Percentiles rank a stretch among this genome's conserved stretches.
phyloP scores from a whole-genome alignment of 139 green algal genomes.

The Diplosphaera chodatii region DNA sequence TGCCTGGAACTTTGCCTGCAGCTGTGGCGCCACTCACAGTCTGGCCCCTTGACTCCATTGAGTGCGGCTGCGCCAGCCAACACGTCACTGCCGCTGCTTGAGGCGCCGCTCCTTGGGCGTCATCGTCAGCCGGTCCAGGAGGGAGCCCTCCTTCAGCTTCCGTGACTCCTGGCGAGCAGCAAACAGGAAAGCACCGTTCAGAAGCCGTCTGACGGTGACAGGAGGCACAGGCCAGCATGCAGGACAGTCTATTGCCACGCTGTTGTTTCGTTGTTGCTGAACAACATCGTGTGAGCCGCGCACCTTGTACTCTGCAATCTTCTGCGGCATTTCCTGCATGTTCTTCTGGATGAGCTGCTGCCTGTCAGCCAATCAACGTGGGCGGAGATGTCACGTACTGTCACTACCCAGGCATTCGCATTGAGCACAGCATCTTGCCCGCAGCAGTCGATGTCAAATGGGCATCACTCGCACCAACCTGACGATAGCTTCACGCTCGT shows the following conservation, averaged over 20 bases:
- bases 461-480: conserved; percentile 10
- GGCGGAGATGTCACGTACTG: too few species aligned
- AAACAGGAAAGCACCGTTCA: not conserved
- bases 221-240: too few species aligned
- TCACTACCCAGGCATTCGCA: too few species aligned
- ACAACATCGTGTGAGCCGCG: not conserved
- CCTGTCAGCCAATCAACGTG: too few species aligned
- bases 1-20: too few species aligned
- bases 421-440: too few species aligned
- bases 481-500: conserved; percentile 24
- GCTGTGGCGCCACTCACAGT: too few species aligned
- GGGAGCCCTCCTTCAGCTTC: conserved; percentile 13
- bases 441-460: not conserved
- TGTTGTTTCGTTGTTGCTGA: too few species aligned
- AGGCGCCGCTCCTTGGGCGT: conserved; percentile 10
- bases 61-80: too few species aligned
- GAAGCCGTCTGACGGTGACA: too few species aligned
- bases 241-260: too few species aligned
- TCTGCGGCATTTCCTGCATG: conserved; percentile 21
- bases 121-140: conserved; percentile 11
- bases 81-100: conserved; percentile 2
- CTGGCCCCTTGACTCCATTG: too few species aligned
- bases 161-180: conserved; percentile 5
- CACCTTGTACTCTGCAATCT: conserved; percentile 30
- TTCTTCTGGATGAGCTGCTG: conserved; percentile 25